Percentiles rank a stretch among this genome's conserved stretches.
phyloP scores from a whole-genome alignment of 805 yeast genomes.

The Pichia deserticola region DNA sequence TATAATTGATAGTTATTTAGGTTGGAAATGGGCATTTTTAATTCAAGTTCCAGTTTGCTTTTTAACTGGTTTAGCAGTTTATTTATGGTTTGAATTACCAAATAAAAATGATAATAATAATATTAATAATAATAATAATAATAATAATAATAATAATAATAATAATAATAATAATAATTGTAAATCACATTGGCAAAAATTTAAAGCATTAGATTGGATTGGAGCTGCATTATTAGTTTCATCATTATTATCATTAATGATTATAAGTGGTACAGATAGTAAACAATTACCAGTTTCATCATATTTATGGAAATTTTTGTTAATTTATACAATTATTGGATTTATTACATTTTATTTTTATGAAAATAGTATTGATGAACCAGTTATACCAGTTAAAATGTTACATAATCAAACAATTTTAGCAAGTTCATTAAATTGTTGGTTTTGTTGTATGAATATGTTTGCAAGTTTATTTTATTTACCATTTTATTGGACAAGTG shows the following conservation, averaged over 20 bases:
- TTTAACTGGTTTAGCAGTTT: conserved; percentile 33
- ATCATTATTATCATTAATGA: conserved; percentile 49
- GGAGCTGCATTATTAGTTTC: conserved; percentile 56
- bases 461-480: conserved; percentile 59
- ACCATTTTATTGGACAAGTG: conserved; percentile 49
- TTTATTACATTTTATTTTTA: conserved; percentile 14
- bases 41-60: conserved; percentile 47
- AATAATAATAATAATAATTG: not conserved
- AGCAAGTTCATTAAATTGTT: conserved; percentile 58
- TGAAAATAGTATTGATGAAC: conserved; percentile 34
- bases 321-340: conserved; percentile 9
- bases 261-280: conserved; percentile 63
- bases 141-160: conserved; percentile 18
- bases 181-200: conserved; percentile 28
- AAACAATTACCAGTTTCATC: conserved; percentile 42
- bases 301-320: conserved; percentile 30
- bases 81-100: conserved; percentile 32
- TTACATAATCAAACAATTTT: conserved; percentile 52
- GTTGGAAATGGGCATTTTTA: conserved; percentile 62
- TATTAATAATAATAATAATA: conserved; percentile 2
- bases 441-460: conserved; percentile 64
- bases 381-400: conserved; percentile 59
- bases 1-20: conserved; percentile 39
- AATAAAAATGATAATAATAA: conserved; percentile 17
- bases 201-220: conserved; percentile 36